phyloP scores from a whole-genome alignment of 2,329 filamentous ascomycete species.

The Penicillium sp. region DNA sequence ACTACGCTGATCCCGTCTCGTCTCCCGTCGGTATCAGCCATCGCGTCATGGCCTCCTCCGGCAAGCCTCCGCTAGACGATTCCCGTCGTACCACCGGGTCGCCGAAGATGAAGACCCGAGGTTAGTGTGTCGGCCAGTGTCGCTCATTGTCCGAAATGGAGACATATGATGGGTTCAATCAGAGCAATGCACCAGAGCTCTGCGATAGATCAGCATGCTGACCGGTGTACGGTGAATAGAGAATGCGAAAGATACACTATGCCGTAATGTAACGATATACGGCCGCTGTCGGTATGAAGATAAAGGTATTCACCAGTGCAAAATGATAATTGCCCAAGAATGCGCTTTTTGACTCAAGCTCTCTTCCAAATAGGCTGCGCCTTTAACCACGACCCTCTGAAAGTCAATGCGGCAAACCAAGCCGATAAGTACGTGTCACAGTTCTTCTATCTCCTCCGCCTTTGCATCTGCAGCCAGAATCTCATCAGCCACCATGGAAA shows the following conservation, averaged over 20 bases:
- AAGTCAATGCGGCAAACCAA: slow-evolving; percentile 49
- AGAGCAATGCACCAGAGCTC: background rate
- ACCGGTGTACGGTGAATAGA: slow-evolving; percentile 48
- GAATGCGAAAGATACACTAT: slow-evolving; percentile 82
- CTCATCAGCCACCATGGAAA: slow-evolving; percentile 8
- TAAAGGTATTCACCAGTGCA: slow-evolving; percentile 56
- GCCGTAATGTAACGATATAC: slow-evolving; percentile 90
- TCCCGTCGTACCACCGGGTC: slow-evolving; percentile 48
- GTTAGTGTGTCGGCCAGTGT: slow-evolving; percentile 35
- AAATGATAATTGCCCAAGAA: background rate
- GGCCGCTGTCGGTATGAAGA: slow-evolving; percentile 91
- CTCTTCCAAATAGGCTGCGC: slow-evolving; percentile 61
- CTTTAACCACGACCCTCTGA: slow-evolving; percentile 82
- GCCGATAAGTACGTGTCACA: slow-evolving; percentile 39
- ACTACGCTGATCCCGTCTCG: slow-evolving; percentile 39
- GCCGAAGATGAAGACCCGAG: slow-evolving; percentile 51
- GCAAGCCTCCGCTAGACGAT: slow-evolving; percentile 48
- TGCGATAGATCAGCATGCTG: slow-evolving; percentile 9
- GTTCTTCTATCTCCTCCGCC: background rate
- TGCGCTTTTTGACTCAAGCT: slow-evolving; percentile 1
- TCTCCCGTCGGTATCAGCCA: slow-evolving; percentile 31
- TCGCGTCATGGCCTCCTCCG: slow-evolving; percentile 45
- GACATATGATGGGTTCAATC: slow-evolving; percentile 8
- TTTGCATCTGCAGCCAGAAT: background rate
- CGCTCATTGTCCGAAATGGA: background rate